A percentile compares a stretch with the other conserved stretches of the same genome.
These are phyloP conservation scores for Neophaeococcomyces mojaviensis DNA, from an alignment of 2,329 filamentous ascomycete species.

Conservation along the genomic window DNA sequence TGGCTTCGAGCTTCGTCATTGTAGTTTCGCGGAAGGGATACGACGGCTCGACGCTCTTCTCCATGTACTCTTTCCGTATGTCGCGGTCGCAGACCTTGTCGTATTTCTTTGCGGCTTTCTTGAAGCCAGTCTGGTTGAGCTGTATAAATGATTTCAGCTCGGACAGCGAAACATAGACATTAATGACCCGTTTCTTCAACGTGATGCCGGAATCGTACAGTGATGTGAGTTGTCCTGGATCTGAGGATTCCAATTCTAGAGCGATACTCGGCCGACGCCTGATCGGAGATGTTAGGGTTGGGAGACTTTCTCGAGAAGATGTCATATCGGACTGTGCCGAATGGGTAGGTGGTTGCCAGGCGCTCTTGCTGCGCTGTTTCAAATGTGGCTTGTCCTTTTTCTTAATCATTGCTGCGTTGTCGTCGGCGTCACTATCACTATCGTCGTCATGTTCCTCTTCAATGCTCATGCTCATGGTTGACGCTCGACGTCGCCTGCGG, in stretches of 20 bases:
- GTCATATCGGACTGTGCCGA: conserved; percentile 11
- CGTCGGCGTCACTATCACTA: conserved; percentile 33
- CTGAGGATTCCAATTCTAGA: conserved; percentile 56
- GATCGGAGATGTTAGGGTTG: conserved; percentile 44
- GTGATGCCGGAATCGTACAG: conserved; percentile 68
- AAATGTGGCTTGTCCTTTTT: conserved; percentile 25
- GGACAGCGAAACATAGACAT: conserved; percentile 83
- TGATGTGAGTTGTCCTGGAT: conserved; percentile 66
- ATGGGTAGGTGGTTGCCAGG: conserved; percentile 16
- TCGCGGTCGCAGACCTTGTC: conserved; percentile 89
- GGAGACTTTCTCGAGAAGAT: conserved; percentile 43
- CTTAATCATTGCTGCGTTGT: conserved; percentile 20
- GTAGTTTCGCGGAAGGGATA: conserved; percentile 74
- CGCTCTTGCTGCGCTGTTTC: conserved; percentile 27
- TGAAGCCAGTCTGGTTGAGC: conserved; percentile 92
- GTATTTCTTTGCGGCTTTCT: conserved; percentile 95
- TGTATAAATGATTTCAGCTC: conserved; percentile 94
- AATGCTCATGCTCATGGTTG: conserved; percentile 37
- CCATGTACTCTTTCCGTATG: conserved; percentile 70
- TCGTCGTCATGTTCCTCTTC: conserved; percentile 52
- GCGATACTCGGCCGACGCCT: conserved; percentile 55
- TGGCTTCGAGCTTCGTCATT: conserved; percentile 60
- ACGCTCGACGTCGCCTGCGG: conserved; percentile 39
- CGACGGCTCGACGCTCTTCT: conserved; percentile 63
- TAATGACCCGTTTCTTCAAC: conserved; percentile 83